A percentile compares a stretch with the other conserved stretches of the same genome.
Evolutionary conservation across 495 filamentous ascomycete species (phyloP).

Genomic region (Hypoxylon cercidicola): DNA sequence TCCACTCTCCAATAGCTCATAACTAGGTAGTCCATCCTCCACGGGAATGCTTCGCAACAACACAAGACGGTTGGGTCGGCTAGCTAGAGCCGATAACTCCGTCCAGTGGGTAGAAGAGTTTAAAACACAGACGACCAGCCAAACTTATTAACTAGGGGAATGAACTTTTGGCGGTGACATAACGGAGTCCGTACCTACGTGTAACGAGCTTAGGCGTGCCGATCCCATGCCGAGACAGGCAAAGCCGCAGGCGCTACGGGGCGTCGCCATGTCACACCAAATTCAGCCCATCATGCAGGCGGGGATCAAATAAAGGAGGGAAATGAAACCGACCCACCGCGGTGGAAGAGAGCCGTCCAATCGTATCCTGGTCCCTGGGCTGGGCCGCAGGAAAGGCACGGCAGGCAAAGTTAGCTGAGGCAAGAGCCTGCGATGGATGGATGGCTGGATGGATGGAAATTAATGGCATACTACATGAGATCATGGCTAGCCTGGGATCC

Average conservation of each 20-base stretch:
- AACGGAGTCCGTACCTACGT: not conserved
- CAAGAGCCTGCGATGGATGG: too few relatives aligned
- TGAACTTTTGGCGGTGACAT: not conserved
- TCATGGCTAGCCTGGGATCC: slow-evolving; percentile 17
- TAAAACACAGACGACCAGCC: too few relatives aligned
- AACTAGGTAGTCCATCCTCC: not conserved
- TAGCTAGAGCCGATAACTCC: too few relatives aligned
- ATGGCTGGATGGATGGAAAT: too few relatives aligned
- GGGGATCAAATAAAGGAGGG: not conserved
- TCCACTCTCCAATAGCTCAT: not conserved
- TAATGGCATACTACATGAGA: slow-evolving; percentile 7
- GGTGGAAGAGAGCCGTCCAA: not conserved
- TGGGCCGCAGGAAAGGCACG: not conserved
- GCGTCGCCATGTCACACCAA: slow-evolving; percentile 3
- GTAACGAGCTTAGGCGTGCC: not conserved
- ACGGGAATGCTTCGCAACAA: not conserved
- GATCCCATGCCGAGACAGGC: slow-evolving; percentile 3
- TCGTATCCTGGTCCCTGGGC: not conserved
- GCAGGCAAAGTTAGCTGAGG: too few relatives aligned
- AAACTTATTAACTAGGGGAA: too few relatives aligned
- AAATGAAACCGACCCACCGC: not conserved
- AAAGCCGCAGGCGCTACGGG: not conserved
- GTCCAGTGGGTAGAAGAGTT: too few relatives aligned
- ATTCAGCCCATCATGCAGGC: not conserved
- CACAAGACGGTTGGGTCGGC: too few relatives aligned